These are phyloP conservation scores for Trichophyton schoenleinii DNA, from an alignment of 2,329 filamentous ascomycete genomes.

Conservation along the genomic window DNA sequence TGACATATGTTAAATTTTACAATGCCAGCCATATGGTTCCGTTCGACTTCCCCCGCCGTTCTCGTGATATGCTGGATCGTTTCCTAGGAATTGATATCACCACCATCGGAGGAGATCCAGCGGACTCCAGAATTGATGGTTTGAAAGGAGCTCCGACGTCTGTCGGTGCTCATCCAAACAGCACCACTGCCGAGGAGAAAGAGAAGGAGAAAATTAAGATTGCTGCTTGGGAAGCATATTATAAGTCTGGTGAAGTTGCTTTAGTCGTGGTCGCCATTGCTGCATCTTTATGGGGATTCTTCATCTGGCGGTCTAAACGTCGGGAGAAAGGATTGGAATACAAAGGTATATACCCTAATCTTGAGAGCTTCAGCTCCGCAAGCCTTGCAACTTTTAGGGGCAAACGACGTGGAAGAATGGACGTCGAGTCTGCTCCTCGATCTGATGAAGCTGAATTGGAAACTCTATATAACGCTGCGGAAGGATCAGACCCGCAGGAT, in stretches of 20 bases:
- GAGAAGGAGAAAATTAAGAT: conserved; percentile 64
- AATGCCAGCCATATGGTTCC: conserved; percentile 98
- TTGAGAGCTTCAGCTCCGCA: conserved; percentile 22
- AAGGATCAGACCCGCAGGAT: not conserved
- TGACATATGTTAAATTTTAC: conserved; percentile 91
- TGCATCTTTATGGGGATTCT: conserved; percentile 61
- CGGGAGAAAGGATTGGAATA: conserved; percentile 35
- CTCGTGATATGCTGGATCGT: conserved; percentile 90
- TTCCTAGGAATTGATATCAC: conserved; percentile 90
- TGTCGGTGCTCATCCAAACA: conserved; percentile 61
- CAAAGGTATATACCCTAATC: conserved; percentile 32
- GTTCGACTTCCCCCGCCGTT: conserved; percentile 76
- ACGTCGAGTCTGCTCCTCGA: conserved; percentile 36
- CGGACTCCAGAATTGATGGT: conserved; percentile 71
- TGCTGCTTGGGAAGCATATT: conserved; percentile 80
- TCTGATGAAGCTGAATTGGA: not conserved
- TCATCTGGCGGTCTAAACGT: conserved; percentile 47
- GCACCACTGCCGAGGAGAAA: conserved; percentile 52
- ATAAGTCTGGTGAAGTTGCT: conserved; percentile 73
- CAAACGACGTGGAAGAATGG: conserved; percentile 29
- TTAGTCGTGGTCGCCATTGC: conserved; percentile 68
- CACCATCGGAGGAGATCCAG: conserved; percentile 67
- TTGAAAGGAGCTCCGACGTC: conserved; percentile 68
- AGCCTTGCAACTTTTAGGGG: conserved; percentile 37
- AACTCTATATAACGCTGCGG: not conserved